These are phyloP conservation scores for Trypanosoma mega DNA, from an alignment of 208 protist genomes.

Conservation along the genomic window DNA sequence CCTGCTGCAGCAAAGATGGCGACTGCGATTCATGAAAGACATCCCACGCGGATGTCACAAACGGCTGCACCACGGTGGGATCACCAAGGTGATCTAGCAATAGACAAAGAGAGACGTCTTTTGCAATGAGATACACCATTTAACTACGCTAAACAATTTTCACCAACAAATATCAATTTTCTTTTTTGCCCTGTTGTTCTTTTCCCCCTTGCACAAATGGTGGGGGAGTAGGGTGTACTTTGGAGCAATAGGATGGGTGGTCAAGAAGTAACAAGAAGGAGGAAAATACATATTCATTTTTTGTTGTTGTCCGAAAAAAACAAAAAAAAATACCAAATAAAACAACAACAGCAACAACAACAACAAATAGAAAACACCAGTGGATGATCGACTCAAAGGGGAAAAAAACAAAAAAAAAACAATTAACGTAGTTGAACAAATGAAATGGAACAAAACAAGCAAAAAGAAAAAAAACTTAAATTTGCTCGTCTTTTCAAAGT, in stretches of 20 bases:
- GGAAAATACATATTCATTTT: neutral
- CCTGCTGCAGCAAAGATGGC: constrained; percentile 24
- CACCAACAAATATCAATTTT: too few relatives aligned
- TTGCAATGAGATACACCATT: constrained; percentile 31
- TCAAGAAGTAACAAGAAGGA: too few relatives aligned
- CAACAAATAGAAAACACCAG: too few relatives aligned
- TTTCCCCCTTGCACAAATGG: neutral
- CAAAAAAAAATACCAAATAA: too few relatives aligned
- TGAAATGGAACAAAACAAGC: neutral
- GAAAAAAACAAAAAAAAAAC: constrained; percentile 6
- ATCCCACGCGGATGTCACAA: constrained; percentile 10
- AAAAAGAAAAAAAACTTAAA: constrained; percentile 9
- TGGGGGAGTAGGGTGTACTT: too few relatives aligned
- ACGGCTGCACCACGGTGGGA: constrained; percentile 7
- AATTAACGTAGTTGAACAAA: neutral
- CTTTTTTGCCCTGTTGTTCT: too few relatives aligned
- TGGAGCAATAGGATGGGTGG: too few relatives aligned
- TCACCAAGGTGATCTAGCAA: constrained; percentile 20
- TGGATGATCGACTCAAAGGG: neutral
- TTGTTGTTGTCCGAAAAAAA: neutral
- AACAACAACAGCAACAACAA: too few relatives aligned
- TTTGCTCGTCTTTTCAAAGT: neutral
- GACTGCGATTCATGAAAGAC: constrained; percentile 10
- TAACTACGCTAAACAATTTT: neutral
- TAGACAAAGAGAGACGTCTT: constrained; percentile 18